Evolutionary conservation across 495 filamentous ascomycete genomes (phyloP).

Genomic region (Neurospora terricola): DNA sequence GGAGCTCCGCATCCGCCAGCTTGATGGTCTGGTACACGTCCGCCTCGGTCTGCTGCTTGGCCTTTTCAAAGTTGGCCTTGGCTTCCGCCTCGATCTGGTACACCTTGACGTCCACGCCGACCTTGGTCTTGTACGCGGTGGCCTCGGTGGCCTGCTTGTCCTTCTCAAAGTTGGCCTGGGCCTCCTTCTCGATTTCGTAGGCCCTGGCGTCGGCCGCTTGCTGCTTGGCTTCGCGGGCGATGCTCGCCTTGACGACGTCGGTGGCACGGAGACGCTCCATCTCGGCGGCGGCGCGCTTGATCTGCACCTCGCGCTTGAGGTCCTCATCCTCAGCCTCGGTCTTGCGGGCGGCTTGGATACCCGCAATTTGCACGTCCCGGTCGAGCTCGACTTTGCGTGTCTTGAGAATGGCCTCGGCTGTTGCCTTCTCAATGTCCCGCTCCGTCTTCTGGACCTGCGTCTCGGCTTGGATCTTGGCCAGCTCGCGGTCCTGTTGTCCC

Average conservation of each 20-base stretch:
- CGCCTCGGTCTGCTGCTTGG: constrained; percentile 48
- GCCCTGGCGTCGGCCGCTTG: constrained; percentile 60
- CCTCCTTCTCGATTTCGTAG: constrained; percentile 45
- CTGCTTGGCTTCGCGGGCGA: constrained; percentile 59
- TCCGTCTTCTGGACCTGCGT: constrained; percentile 76
- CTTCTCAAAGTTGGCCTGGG: constrained; percentile 51
- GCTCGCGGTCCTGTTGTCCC: constrained; percentile 67
- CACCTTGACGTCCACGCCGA: constrained; percentile 42
- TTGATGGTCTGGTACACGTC: constrained; percentile 38
- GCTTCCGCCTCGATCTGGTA: constrained; percentile 48
- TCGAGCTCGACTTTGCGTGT: constrained; percentile 61
- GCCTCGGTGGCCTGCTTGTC: constrained; percentile 48
- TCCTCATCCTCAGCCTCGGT: constrained; percentile 67
- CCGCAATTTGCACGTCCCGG: constrained; percentile 59
- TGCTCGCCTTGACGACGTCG: constrained; percentile 69
- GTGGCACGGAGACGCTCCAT: constrained; percentile 64
- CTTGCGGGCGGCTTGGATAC: constrained; percentile 58
- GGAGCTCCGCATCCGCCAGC: constrained; percentile 53
- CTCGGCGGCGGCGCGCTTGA: constrained; percentile 66
- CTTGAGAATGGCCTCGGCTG: constrained; percentile 62
- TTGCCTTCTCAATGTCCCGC: constrained; percentile 67
- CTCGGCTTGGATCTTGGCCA: constrained; percentile 72
- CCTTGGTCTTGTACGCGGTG: constrained; percentile 30
- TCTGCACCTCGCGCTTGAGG: constrained; percentile 62
- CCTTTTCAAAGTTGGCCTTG: constrained; percentile 49